Evolutionary conservation across 768 basidiomycete species (phyloP).

Genomic region (Kwoniella sp.): DNA sequence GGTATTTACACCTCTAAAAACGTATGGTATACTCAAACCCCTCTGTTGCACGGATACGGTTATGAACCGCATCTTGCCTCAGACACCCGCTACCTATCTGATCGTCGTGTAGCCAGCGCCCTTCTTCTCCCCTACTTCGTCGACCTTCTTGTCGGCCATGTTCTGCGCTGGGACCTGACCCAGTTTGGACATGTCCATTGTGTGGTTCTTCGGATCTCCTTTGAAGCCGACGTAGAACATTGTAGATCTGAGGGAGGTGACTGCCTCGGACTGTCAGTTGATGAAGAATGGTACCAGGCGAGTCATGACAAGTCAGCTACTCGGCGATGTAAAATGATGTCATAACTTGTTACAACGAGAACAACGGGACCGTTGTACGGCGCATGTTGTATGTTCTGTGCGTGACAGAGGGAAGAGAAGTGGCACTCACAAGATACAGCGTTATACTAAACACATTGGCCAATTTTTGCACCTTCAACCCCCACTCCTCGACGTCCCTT

Average conservation of each 20-base stretch:
- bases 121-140: conserved; percentile 54
- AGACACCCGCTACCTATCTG: too few species aligned
- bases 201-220: conserved; percentile 43
- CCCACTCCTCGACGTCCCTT: conserved; percentile 55
- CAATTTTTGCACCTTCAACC: conserved; percentile 55
- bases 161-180: conserved; percentile 75
- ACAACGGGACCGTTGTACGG: not conserved
- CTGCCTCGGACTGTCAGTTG: conserved; percentile 48
- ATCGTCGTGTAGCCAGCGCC: conserved; percentile 55
- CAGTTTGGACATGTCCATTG: conserved; percentile 60
- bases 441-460: conserved; percentile 53
- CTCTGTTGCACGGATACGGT: too few species aligned
- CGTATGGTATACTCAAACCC: too few species aligned
- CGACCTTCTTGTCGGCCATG: conserved; percentile 67
- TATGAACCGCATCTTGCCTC: too few species aligned
- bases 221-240: conserved; percentile 51
- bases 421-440: conserved; percentile 51
- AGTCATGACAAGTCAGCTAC: not conserved
- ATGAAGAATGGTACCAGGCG: too few species aligned
- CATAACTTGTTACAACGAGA: not conserved
- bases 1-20: too few species aligned
- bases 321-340: too few species aligned
- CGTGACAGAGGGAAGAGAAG: not conserved
- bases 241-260: conserved; percentile 27
- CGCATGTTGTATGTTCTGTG: not conserved